Evolutionary conservation across 371 early-diverging fungal species (phyloP).

Genomic region (Zychaea mexicana): DNA sequence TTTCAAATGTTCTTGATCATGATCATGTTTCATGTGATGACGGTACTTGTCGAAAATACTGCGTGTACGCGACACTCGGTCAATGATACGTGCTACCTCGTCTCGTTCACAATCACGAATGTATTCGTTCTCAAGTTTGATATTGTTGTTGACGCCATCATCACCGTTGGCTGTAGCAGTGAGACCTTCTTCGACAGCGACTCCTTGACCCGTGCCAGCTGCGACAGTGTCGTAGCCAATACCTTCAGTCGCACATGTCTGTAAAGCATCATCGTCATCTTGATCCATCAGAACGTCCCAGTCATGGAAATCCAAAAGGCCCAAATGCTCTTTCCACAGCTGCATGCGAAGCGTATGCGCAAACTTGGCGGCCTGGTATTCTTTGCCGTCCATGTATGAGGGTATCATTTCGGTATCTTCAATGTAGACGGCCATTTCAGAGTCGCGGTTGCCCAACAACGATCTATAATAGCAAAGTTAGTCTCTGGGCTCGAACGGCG

Average conservation of each 20-base stretch:
- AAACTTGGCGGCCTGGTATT: conserved; percentile 74
- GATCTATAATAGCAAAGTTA: conserved; percentile 56
- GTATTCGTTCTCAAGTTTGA: conserved; percentile 6
- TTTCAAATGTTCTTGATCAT: conserved; percentile 10
- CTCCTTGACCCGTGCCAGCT: conserved; percentile 21
- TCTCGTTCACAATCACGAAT: conserved; percentile 30
- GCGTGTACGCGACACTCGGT: conserved; percentile 35
- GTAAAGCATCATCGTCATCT: conserved; percentile 9
- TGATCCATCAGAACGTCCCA: conserved; percentile 32
- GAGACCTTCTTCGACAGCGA: neutral
- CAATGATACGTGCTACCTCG: conserved; percentile 42
- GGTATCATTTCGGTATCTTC: conserved; percentile 75
- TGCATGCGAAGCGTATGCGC: conserved; percentile 77
- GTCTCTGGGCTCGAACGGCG: too few species aligned
- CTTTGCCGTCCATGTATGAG: conserved; percentile 73
- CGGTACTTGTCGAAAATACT: conserved; percentile 41
- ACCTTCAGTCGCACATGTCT: conserved; percentile 4
- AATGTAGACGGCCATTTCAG: conserved; percentile 87
- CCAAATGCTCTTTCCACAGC: conserved; percentile 88
- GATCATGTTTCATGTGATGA: conserved; percentile 6
- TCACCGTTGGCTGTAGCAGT: too few species aligned
- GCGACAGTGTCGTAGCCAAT: conserved; percentile 6
- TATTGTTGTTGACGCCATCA: neutral
- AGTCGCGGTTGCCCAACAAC: conserved; percentile 82
- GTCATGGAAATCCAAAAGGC: conserved; percentile 58